These are phyloP conservation scores for Collybia mongolica DNA, from an alignment of 768 basidiomycete species.

Conservation along the genomic window DNA sequence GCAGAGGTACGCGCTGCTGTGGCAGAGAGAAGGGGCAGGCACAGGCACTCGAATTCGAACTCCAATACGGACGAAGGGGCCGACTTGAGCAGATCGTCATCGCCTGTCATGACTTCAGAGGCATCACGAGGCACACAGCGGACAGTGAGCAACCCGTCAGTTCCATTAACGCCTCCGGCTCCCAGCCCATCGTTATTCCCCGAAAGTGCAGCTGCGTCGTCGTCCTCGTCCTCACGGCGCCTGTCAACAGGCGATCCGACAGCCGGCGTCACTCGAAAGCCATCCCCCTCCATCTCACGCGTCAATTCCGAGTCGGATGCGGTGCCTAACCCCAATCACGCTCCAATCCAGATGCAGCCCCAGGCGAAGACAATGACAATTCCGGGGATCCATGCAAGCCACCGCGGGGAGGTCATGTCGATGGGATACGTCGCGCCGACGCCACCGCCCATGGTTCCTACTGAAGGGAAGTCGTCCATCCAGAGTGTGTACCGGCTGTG, in stretches of 20 bases:
- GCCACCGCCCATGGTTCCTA: slow-evolving; percentile 24
- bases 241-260: slow-evolving; percentile 6
- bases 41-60: slow-evolving; percentile 22
- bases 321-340: slow-evolving; percentile 22
- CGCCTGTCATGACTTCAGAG: slow-evolving; percentile 20
- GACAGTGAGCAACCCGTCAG: slow-evolving; percentile 17
- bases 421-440: slow-evolving; percentile 71
- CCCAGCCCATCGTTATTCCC: slow-evolving; percentile 12
- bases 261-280: slow-evolving; percentile 12
- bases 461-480: slow-evolving; percentile 47
- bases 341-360: slow-evolving; percentile 69
- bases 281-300: slow-evolving; percentile 34
- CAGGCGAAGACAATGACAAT: slow-evolving; percentile 82
- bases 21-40: slow-evolving; percentile 57
- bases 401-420: slow-evolving; percentile 84
- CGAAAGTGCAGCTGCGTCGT: slow-evolving; percentile 14
- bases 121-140: slow-evolving; percentile 7
- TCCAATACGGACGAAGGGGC: slow-evolving; percentile 13
- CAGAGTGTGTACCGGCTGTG: slow-evolving; percentile 75
- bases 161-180: slow-evolving; percentile 7
- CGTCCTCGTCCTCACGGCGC: slow-evolving; percentile 21
- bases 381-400: slow-evolving; percentile 83
- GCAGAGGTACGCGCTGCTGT: slow-evolving; percentile 79
- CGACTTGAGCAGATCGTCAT: slow-evolving; percentile 19
- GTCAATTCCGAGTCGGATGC: slow-evolving; percentile 30